Conservation (phyloP, 202 grass and related monocot genomes). For the Miscanthus sacchariflorus region DNA sequence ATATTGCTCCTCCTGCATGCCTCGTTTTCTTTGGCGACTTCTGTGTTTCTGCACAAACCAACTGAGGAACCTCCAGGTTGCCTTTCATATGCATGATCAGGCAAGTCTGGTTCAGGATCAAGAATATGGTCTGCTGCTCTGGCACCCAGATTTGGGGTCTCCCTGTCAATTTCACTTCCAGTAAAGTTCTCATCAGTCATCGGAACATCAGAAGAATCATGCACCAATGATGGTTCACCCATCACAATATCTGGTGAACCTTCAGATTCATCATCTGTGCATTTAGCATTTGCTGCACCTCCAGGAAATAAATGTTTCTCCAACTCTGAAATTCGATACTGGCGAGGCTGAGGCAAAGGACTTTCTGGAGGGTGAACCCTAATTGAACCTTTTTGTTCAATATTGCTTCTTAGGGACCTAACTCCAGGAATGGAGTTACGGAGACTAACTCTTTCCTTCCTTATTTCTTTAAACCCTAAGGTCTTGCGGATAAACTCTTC, state of each 20-base stretch:
- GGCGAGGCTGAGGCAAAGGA: constrained; percentile 31
- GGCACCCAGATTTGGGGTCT: constrained; percentile 18
- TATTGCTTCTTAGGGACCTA: constrained; percentile 13
- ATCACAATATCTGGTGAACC: constrained; percentile 41
- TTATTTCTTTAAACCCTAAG: constrained; percentile 58
- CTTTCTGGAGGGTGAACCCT: constrained; percentile 39
- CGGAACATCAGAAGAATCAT: constrained; percentile 43
- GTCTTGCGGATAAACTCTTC: constrained; percentile 49
- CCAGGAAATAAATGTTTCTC: constrained; percentile 43
- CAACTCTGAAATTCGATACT: constrained; percentile 48
- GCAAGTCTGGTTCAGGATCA: constrained; percentile 41
- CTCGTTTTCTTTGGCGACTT: constrained; percentile 42
- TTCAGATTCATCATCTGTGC: constrained; percentile 44
- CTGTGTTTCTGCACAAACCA: constrained; percentile 25
- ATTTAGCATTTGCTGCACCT: constrained; percentile 39
- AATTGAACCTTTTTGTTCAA: neutral
- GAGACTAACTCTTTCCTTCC: constrained; percentile 42
- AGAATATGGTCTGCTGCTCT: constrained; percentile 41
- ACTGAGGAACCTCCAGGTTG: constrained; percentile 27
- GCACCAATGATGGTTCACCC: constrained; percentile 34
- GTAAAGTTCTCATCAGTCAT: constrained; percentile 28
- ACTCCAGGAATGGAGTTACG: constrained; percentile 44
- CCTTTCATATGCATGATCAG: constrained; percentile 38
- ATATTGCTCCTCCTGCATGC: constrained; percentile 30
- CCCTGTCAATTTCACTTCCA: constrained; percentile 26